phyloP scores from a whole-genome alignment of 2,329 filamentous ascomycete species.

The Stachybotrys echinatus region DNA sequence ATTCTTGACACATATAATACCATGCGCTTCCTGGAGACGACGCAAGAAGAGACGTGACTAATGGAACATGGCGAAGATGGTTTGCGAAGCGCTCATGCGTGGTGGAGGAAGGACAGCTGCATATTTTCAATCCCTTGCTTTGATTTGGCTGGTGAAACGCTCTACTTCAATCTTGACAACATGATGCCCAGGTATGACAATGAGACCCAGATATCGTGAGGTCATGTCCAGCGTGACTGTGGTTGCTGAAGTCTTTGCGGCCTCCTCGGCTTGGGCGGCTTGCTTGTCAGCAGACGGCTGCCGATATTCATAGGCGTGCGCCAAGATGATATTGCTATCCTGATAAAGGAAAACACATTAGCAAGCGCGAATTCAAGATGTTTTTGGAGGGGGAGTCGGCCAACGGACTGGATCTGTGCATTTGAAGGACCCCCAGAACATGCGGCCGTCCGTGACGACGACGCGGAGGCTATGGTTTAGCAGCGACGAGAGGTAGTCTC shows the following conservation, averaged over 20 bases:
- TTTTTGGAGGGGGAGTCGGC: not conserved
- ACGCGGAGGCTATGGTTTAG: slow-evolving; percentile 76
- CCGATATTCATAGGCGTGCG: slow-evolving; percentile 84
- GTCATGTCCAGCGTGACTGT: slow-evolving; percentile 65
- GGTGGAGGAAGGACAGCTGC: not conserved
- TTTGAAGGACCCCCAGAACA: slow-evolving; percentile 88
- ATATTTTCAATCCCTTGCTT: not conserved
- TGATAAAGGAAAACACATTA: slow-evolving; percentile 29
- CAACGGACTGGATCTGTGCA: slow-evolving; percentile 86
- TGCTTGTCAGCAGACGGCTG: slow-evolving; percentile 53
- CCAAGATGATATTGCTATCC: slow-evolving; percentile 85
- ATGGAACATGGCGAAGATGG: no score
- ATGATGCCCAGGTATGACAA: slow-evolving; percentile 83
- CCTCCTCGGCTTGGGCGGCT: slow-evolving; percentile 32
- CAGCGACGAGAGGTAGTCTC: slow-evolving; percentile 56
- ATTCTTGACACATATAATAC: slow-evolving; percentile 2
- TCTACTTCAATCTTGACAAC: slow-evolving; percentile 87
- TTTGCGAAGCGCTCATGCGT: not conserved
- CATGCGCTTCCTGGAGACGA: not conserved
- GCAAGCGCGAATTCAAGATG: slow-evolving; percentile 1
- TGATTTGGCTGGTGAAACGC: slow-evolving; percentile 57
- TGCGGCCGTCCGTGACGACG: slow-evolving; percentile 73
- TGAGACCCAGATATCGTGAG: slow-evolving; percentile 79
- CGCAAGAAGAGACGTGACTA: no score
- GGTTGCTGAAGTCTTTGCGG: slow-evolving; percentile 25